Percentiles rank a stretch among this genome's conserved stretches.
phyloP scores from a whole-genome alignment of 202 grass and related monocot species.

The Eragrostis tef region DNA sequence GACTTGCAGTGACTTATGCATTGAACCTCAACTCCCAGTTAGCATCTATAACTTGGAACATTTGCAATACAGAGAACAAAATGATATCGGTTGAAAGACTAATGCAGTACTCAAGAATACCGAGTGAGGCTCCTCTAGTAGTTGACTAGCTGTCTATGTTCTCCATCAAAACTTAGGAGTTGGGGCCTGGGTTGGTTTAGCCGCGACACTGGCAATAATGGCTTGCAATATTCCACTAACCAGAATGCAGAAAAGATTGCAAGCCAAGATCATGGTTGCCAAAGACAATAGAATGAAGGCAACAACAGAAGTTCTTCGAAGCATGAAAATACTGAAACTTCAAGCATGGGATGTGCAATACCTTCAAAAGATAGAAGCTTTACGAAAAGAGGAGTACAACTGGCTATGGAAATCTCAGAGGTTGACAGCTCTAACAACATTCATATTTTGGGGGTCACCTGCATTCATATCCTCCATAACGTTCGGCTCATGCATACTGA shows the following conservation, averaged over 20 bases:
- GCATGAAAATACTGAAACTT: constrained; percentile 96
- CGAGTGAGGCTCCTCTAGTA: constrained; percentile 81
- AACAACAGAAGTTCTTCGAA: constrained; percentile 86
- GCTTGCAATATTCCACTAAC: constrained; percentile 85
- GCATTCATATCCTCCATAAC: constrained; percentile 87
- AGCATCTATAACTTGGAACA: constrained; percentile 84
- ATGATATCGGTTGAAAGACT: constrained; percentile 99
- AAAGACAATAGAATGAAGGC: constrained; percentile 96
- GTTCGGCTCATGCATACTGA: constrained; percentile 82
- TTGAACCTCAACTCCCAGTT: constrained; percentile 89
- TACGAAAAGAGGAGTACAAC: constrained; percentile 69
- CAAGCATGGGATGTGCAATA: constrained; percentile 91
- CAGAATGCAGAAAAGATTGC: constrained; percentile 78
- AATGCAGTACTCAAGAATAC: constrained; percentile 88
- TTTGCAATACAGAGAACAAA: constrained; percentile 95
- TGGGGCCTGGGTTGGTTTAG: constrained; percentile 85
- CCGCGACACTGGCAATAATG: constrained; percentile 78
- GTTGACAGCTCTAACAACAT: constrained; percentile 61
- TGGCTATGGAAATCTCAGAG: constrained; percentile 78
- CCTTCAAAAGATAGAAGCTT: constrained; percentile 75
- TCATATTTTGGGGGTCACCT: constrained; percentile 92
- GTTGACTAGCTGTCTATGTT: constrained; percentile 84
- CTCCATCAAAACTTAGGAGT: constrained; percentile 79
- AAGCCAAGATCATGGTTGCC: constrained; percentile 81
- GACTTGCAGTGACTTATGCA: constrained; percentile 94